Evolutionary conservation across 2,329 filamentous ascomycete species (phyloP).

Genomic region (Leptosphaerulina australis): DNA sequence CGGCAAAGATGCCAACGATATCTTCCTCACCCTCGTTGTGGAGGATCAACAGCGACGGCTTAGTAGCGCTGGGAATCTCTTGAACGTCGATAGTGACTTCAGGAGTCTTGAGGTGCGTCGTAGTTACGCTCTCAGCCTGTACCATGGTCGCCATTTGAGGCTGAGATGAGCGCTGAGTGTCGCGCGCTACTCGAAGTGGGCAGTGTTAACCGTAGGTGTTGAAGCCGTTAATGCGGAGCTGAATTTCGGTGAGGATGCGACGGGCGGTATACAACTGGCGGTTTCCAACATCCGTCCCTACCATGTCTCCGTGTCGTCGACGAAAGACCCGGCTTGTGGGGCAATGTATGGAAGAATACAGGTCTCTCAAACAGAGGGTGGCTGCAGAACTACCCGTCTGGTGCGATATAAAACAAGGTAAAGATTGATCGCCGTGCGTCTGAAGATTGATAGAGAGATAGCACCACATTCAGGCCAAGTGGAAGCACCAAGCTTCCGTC

Average conservation of each 20-base stretch:
- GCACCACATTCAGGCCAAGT: constrained; percentile 39
- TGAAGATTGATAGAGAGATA: constrained; percentile 44
- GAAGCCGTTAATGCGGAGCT: constrained; percentile 52
- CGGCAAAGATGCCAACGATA: constrained; percentile 76
- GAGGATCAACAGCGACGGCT: constrained; percentile 60
- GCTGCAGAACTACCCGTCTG: constrained; percentile 30
- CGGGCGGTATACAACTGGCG: constrained; percentile 48
- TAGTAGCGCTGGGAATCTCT: constrained; percentile 39
- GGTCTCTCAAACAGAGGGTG: constrained; percentile 31
- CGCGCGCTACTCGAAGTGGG: constrained; percentile 20
- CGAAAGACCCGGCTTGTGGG: constrained; percentile 30
- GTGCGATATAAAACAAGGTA: constrained; percentile 37
- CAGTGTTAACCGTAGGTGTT: constrained; percentile 49
- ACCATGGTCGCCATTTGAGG: constrained; percentile 49
- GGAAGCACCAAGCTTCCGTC: constrained; percentile 42
- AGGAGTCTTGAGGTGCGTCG: constrained; percentile 39
- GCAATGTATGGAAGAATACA: constrained; percentile 34
- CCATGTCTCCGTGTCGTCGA: constrained; percentile 45
- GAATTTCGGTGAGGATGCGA: constrained; percentile 49
- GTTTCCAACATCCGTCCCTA: constrained; percentile 38
- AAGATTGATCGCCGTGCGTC: constrained; percentile 41
- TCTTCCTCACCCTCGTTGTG: constrained; percentile 74
- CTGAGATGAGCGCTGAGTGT: constrained; percentile 22
- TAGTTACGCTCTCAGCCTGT: constrained; percentile 41
- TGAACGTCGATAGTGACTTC: constrained; percentile 43